Conservation (phyloP, 345 rosid genomes). For the Pugionium dolabratum region DNA sequence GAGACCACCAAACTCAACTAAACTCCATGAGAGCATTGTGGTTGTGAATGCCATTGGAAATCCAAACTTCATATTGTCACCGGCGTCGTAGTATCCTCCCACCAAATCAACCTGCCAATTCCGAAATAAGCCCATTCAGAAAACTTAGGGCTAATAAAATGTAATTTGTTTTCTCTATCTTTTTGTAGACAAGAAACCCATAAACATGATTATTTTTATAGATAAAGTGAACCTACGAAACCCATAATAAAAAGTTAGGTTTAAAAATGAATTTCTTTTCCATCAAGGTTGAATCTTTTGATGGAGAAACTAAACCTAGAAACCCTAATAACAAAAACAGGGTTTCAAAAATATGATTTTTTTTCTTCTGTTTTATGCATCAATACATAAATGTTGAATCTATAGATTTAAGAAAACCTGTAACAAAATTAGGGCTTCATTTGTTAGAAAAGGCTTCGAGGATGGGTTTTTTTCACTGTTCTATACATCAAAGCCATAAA, state of each 20-base stretch:
- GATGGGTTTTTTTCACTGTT: neutral
- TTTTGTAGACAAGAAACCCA: no score
- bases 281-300: slow-evolving; percentile 24
- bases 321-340: neutral
- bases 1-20: slow-evolving; percentile 55
- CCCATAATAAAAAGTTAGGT: neutral
- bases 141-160: neutral
- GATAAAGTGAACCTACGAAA: neutral
- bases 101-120: slow-evolving; percentile 62
- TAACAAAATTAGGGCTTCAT: no score
- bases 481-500: slow-evolving; percentile 16
- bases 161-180: neutral
- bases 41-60: slow-evolving; percentile 90
- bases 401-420: neutral
- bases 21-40: slow-evolving; percentile 80
- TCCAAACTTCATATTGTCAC: slow-evolving; percentile 86
- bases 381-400: neutral
- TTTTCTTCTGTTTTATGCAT: neutral
- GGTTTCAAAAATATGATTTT: neutral
- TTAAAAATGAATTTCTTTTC: neutral
- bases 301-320: neutral
- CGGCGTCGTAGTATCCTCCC: slow-evolving; percentile 95
- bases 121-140: slow-evolving; percentile 1
- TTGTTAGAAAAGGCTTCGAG: no score
- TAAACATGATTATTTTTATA: neutral